Base-by-base conservation (phyloP, 306 rosid genomes). In the Quercus suber region DNA sequence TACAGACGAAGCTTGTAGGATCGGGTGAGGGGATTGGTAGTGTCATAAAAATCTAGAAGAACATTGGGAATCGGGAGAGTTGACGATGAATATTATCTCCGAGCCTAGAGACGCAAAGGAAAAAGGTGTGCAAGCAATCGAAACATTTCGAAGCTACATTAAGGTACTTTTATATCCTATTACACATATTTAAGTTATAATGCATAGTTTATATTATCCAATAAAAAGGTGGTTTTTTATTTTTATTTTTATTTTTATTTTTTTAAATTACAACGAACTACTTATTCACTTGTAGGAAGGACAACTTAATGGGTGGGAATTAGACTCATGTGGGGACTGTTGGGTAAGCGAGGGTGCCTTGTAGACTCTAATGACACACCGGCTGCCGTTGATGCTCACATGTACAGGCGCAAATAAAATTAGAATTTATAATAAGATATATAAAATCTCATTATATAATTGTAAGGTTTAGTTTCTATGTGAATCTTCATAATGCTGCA, bases 301-400 rank as follows among this genome's bases (percentile, higher is more conserved):
- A 45, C 60, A 84, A 76, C 78, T 90, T 56, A 87, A 86, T 84
- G 98, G 97, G 77, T 94, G 97, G 98, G 97, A 92, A 28, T 76
- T 92, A 75, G 97, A 92, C 49, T 82, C 91, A 19, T 92, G 98
- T 79, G 94, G 97, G 78, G 89, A 91, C 80, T 92, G 97, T 81
- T 94, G 98, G 97, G 98, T 92, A 60, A 91, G 97, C 55, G 97
- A 92, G 75, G 97, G 94, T 92, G 98, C 71, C 89, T 94, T 35
- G 92, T 88, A 23, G 93, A 92, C 85, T 79, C 87, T 69, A 85
- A 85, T 56, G 97, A 92, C 19, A 67, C 82, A 8, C 89, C 91
- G 8, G 78, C 94, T 58, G 88, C 88, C 30, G 77, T 94, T 80
- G 97, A 92, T 71, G 97, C 97, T 81, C 87, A 74, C 57, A 92